Conservation (phyloP, 768 basidiomycete genomes). For the Mycena crocata region DNA sequence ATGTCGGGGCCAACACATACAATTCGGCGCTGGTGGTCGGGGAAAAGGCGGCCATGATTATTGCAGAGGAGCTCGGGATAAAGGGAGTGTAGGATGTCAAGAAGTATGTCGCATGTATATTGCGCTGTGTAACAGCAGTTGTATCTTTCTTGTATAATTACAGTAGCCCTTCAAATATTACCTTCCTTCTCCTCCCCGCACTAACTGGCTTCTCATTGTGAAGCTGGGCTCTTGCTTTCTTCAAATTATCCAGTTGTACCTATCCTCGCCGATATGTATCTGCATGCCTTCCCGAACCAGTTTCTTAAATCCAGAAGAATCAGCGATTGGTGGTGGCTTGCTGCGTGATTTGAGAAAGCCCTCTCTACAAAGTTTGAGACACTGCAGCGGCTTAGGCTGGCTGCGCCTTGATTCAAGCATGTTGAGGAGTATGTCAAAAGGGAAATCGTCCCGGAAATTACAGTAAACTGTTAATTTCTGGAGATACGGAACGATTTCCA, state of each 20-base stretch:
- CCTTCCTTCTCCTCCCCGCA: background rate
- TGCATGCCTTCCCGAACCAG: background rate
- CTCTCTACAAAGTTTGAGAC: background rate
- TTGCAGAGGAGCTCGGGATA: constrained; percentile 60
- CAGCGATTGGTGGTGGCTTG: too few species aligned
- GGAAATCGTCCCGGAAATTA: background rate
- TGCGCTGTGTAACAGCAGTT: background rate
- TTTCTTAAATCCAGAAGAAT: background rate
- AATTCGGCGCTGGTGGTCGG: constrained; percentile 57
- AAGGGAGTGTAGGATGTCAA: constrained; percentile 27
- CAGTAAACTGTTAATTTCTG: background rate
- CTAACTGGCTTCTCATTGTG: background rate
- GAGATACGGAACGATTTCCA: background rate
- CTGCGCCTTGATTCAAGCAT: background rate
- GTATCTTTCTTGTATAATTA: background rate
- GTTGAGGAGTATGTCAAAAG: background rate
- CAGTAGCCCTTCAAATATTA: background rate
- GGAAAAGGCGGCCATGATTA: constrained; percentile 69
- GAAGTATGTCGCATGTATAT: background rate
- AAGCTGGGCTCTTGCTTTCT: too few species aligned
- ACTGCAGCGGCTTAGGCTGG: background rate
- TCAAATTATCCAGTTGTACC: background rate
- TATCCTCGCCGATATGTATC: background rate
- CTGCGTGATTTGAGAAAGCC: too few species aligned
- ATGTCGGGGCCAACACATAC: constrained; percentile 52